Evolutionary conservation across 1,139 yeast genomes (phyloP).

Genomic region (Zygosaccharomyces pseudobailii): DNA sequence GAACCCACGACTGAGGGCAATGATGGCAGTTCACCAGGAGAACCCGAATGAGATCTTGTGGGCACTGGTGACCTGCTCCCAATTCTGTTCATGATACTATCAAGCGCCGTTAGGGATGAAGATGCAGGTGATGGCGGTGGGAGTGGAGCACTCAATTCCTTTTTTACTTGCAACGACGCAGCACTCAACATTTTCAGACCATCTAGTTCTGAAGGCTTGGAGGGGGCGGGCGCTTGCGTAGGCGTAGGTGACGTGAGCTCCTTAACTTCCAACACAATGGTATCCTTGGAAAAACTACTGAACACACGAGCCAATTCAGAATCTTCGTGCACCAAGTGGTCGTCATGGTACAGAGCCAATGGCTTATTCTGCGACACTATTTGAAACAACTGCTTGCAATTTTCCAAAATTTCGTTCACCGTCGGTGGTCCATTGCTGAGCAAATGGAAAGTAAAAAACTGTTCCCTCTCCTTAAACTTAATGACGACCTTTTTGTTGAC

Average conservation of each 20-base stretch:
- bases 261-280: constrained; percentile 25
- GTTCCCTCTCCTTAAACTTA: constrained; percentile 29
- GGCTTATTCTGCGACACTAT: constrained; percentile 17
- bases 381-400: constrained; percentile 28
- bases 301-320: constrained; percentile 26
- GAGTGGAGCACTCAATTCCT: constrained; percentile 6
- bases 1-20: constrained; percentile 5
- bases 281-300: constrained; percentile 24
- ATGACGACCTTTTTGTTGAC: constrained; percentile 29
- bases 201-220: constrained; percentile 10
- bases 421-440: constrained; percentile 35
- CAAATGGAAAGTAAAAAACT: constrained; percentile 31
- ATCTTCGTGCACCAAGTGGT: constrained; percentile 25
- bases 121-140: constrained; percentile 7
- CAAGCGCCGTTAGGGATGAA: constrained; percentile 18
- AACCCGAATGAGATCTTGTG: background rate
- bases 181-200: constrained; percentile 26
- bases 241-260: constrained; percentile 12
- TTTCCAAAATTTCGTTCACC: constrained; percentile 29
- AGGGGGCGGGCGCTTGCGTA: constrained; percentile 5
- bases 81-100: constrained; percentile 25
- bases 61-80: constrained; percentile 12
- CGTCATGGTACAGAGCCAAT: constrained; percentile 24
- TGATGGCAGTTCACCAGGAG: constrained; percentile 7
- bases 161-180: constrained; percentile 24